Conservation (phyloP, 1,284 basidiomycete genomes). For the Sutorius eximius region DNA sequence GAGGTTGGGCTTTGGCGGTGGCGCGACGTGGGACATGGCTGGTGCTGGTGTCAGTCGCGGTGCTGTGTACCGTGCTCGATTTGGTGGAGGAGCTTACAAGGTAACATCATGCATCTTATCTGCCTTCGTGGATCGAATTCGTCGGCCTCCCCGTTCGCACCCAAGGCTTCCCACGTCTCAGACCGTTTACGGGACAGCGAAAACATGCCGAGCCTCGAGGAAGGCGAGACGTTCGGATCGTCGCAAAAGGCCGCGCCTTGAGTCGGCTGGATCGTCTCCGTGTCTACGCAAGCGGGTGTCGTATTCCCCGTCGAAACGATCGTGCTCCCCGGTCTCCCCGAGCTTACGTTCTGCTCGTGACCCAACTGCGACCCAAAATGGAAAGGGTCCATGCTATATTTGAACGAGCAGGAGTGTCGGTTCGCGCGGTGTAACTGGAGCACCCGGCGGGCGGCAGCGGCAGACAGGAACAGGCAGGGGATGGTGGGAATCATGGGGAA, state of each 20-base stretch:
- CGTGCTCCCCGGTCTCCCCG: not conserved
- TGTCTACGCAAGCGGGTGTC: not conserved
- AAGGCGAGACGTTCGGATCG: not conserved
- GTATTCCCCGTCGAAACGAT: not conserved
- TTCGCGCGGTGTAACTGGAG: constrained; percentile 28
- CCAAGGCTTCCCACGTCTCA: constrained; percentile 3
- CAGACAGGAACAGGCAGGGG: constrained; percentile 52
- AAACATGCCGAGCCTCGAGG: not conserved
- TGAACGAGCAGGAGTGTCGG: constrained; percentile 1
- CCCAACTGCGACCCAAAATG: not conserved
- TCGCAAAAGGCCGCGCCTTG: not conserved
- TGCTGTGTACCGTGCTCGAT: not conserved
- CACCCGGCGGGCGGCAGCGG: constrained; percentile 42
- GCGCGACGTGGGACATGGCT: constrained; percentile 2
- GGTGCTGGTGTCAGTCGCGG: not conserved
- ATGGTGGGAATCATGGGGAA: constrained; percentile 50
- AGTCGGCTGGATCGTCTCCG: not conserved
- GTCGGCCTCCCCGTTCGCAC: not conserved
- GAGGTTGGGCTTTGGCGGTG: constrained; percentile 12
- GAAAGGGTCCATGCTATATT: not conserved
- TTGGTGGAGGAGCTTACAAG: constrained; percentile 10
- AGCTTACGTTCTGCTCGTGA: not conserved
- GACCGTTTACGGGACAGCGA: not conserved
- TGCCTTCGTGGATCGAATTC: not conserved
- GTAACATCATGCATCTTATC: not conserved